phyloP scores from a whole-genome alignment of 768 basidiomycete genomes.

The Boletus pseudopeckii region DNA sequence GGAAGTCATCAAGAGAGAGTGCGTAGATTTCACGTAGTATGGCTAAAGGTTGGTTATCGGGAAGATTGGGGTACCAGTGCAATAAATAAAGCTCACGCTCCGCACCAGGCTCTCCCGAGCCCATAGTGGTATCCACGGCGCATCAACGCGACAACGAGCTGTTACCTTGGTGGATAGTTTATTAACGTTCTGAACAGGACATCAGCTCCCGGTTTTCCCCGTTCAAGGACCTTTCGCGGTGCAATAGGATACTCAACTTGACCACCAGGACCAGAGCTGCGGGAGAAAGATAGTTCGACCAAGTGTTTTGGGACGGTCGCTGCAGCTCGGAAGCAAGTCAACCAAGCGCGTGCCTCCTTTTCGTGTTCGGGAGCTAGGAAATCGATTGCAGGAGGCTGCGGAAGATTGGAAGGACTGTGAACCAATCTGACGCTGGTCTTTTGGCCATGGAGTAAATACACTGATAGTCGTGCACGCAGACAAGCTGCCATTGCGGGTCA shows the following conservation, averaged over 20 bases:
- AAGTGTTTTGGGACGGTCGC: constrained; percentile 44
- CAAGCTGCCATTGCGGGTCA: neutral
- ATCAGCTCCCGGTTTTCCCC: neutral
- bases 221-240: neutral
- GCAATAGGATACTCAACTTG: constrained; percentile 48
- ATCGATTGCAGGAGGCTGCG: constrained; percentile 42
- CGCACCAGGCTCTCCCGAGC: constrained; percentile 44
- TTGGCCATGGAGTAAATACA: neutral
- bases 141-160: constrained; percentile 53
- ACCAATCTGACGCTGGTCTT: constrained; percentile 2
- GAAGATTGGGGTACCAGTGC: neutral
- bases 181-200: constrained; percentile 67
- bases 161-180: constrained; percentile 86
- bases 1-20: constrained; percentile 68
- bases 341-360: constrained; percentile 52
- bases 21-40: constrained; percentile 62
- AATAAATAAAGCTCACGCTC: constrained; percentile 40
- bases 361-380: constrained; percentile 40
- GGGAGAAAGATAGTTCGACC: constrained; percentile 65
- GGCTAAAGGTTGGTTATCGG: constrained; percentile 38
- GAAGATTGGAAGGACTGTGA: constrained; percentile 36
- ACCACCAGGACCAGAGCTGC: constrained; percentile 84
- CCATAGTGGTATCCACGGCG: constrained; percentile 71
- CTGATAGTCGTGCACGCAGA: neutral
- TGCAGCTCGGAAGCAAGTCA: constrained; percentile 43